phyloP scores from a whole-genome alignment of 78 protist species.

The Emiliania huxleyi region DNA sequence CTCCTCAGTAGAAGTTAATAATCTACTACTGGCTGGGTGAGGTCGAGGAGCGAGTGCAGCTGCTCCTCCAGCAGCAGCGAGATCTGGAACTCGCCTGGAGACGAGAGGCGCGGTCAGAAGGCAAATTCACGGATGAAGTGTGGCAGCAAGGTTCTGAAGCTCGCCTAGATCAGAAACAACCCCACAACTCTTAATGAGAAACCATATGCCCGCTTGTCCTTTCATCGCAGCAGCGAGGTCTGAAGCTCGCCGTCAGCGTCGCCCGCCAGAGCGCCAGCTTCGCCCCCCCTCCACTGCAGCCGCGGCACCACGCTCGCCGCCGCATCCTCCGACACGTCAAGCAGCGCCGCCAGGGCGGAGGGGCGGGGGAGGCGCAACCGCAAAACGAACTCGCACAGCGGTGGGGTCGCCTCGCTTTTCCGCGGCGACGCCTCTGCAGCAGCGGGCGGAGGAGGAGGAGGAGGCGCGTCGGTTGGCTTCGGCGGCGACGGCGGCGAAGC shows the following conservation, averaged over 20 bases:
- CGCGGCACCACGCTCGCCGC: not conserved
- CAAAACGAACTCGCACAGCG: not conserved
- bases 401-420: too few relatives aligned
- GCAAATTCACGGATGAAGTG: too few relatives aligned
- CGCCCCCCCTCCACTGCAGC: not conserved
- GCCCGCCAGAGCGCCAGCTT: not conserved
- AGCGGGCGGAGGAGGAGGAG: not conserved
- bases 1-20: too few relatives aligned
- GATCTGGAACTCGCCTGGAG: not conserved
- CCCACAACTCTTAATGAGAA: too few relatives aligned
- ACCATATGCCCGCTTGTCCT: not conserved
- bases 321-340: not conserved
- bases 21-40: too few relatives aligned
- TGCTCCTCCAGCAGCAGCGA: too few relatives aligned
- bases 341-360: not conserved
- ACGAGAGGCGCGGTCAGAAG: not conserved
- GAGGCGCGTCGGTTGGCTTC: not conserved
- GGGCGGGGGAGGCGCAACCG: not conserved
- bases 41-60: too few relatives aligned
- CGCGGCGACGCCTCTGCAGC: not conserved
- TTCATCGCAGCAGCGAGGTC: not conserved
- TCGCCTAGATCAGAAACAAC: too few relatives aligned
- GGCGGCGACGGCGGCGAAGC: too few relatives aligned
- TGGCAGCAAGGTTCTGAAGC: too few relatives aligned
- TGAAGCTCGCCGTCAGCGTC: not conserved